phyloP scores from a whole-genome alignment of 2,329 filamentous ascomycete genomes.

The Colletotrichum sp. region DNA sequence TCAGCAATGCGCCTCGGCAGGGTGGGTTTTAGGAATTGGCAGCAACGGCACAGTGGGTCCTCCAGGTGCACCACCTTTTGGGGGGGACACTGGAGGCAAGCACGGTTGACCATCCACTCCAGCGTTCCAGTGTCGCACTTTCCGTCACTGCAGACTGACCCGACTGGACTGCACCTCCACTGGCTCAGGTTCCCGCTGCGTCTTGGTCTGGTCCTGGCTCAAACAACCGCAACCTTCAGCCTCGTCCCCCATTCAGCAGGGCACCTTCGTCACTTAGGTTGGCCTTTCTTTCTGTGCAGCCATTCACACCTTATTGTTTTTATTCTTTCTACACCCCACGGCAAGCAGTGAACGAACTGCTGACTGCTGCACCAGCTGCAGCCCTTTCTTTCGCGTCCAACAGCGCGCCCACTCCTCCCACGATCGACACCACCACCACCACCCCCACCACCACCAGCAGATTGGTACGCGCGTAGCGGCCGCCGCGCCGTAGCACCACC shows the following conservation, averaged over 20 bases:
- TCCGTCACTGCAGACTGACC: constrained; percentile 17
- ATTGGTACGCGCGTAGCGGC: no score
- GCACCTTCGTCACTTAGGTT: not conserved
- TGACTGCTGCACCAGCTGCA: not conserved
- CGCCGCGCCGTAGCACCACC: no score
- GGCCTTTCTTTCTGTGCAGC: not conserved
- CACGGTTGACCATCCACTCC: constrained; percentile 12
- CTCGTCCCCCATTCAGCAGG: not conserved
- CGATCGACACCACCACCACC: not conserved
- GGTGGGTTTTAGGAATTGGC: not conserved
- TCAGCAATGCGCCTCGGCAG: not conserved
- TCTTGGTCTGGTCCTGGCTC: not conserved
- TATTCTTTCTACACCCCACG: not conserved
- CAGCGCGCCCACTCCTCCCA: not conserved
- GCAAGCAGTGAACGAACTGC: not conserved
- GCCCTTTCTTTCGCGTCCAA: not conserved
- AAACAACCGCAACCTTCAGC: constrained; percentile 5
- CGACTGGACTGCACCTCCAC: not conserved
- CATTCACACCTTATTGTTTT: not conserved
- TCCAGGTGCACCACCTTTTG: not conserved
- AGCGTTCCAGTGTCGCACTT: constrained; percentile 9
- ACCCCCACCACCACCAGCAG: no score
- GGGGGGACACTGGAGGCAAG: not conserved
- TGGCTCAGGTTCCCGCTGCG: not conserved
- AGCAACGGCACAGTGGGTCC: not conserved